These are phyloP conservation scores for Claviceps sp. DNA, from an alignment of 2,329 filamentous ascomycete genomes.

Conservation along the genomic window DNA sequence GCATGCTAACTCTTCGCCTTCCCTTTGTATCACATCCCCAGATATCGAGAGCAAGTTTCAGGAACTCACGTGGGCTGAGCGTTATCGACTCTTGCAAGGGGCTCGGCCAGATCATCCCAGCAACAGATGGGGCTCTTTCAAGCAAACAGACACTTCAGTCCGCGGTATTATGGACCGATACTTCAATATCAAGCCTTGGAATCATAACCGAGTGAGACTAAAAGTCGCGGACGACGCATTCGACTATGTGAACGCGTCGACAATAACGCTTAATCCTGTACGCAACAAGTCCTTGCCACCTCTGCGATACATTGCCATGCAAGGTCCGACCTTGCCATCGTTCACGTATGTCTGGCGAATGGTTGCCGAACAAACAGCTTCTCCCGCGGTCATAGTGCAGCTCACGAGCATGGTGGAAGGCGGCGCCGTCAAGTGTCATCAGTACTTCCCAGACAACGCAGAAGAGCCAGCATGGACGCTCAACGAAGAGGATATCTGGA, in stretches of 20 bases:
- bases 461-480: slow-evolving; percentile 40
- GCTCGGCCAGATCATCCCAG: slow-evolving; percentile 20
- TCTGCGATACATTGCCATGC: slow-evolving; percentile 75
- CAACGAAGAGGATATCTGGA: slow-evolving; percentile 51
- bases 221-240: slow-evolving; percentile 58
- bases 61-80: slow-evolving; percentile 41
- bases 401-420: slow-evolving; percentile 79
- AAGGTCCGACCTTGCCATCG: slow-evolving; percentile 69
- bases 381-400: slow-evolving; percentile 80
- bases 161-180: slow-evolving; percentile 59
- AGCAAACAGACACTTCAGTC: slow-evolving; percentile 18
- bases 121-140: slow-evolving; percentile 23
- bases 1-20: background rate
- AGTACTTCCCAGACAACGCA: slow-evolving; percentile 61
- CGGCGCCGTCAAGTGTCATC: slow-evolving; percentile 69
- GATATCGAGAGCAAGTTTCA: slow-evolving; percentile 38
- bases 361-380: slow-evolving; percentile 64
- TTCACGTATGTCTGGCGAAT: slow-evolving; percentile 88
- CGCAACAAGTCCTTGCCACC: slow-evolving; percentile 24
- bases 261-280: slow-evolving; percentile 42
- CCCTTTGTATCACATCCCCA: slow-evolving; percentile 11
- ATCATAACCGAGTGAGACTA: slow-evolving; percentile 71
- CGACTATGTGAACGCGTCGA: slow-evolving; percentile 75
- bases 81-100: slow-evolving; percentile 29
- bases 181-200: slow-evolving; percentile 78